A percentile compares a stretch with the other conserved stretches of the same genome.
Conservation (phyloP, 2,329 filamentous ascomycete species). For the Colletotrichum eremochloae region DNA sequence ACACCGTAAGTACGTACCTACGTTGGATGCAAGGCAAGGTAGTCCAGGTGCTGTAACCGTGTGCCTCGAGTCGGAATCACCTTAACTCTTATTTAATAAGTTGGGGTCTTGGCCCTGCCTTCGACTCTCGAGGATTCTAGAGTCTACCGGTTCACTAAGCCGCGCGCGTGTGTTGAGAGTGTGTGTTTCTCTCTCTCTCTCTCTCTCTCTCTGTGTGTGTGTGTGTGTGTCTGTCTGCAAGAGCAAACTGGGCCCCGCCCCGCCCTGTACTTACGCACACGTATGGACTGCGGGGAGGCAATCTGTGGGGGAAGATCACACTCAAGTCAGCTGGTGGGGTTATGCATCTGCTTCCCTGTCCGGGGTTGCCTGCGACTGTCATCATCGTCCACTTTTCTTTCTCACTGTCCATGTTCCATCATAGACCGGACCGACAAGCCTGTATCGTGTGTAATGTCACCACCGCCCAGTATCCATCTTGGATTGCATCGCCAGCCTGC, state of each 20-base stretch:
- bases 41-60: neutral
- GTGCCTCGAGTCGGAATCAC: too few relatives aligned
- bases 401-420: conserved; percentile 1
- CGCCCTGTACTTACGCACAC: neutral
- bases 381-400: conserved; percentile 24
- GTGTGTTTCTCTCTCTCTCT: too few relatives aligned
- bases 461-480: conserved; percentile 3
- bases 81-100: too few relatives aligned
- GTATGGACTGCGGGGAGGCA: conserved; percentile 4
- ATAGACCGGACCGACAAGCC: neutral
- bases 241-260: neutral
- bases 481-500: neutral
- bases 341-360: neutral
- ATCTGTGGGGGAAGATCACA: conserved; percentile 5
- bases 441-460: neutral
- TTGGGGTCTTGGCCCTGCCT: neutral
- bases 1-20: neutral
- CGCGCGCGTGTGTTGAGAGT: too few relatives aligned
- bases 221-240: neutral
- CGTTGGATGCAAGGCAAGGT: neutral
- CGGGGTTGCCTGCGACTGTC: conserved; percentile 33
- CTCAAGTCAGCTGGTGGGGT: conserved; percentile 7
- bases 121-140: neutral
- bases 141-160: neutral
- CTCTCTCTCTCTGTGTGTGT: neutral